These are phyloP conservation scores for Neltuma alba DNA, from an alignment of 306 rosid species.

Conservation along the genomic window DNA sequence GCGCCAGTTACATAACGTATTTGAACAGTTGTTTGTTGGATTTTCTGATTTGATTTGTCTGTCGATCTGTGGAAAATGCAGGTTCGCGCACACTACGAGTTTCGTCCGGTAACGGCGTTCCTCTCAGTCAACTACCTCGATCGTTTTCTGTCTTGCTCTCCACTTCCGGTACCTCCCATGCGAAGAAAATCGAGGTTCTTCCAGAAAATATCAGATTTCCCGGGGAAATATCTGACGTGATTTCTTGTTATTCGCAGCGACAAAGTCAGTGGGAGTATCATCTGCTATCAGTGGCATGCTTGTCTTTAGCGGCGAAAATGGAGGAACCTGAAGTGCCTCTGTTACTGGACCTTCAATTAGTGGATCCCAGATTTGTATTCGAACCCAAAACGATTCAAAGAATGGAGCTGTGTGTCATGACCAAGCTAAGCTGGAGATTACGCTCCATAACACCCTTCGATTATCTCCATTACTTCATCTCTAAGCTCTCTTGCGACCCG, in stretches of 20 bases:
- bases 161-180: conserved; percentile 50
- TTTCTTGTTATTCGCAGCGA: conserved; percentile 24
- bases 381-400: conserved; percentile 64
- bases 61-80: conserved; percentile 37
- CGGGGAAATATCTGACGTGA: not conserved
- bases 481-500: conserved; percentile 44
- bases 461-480: conserved; percentile 58
- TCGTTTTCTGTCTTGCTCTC: conserved; percentile 66
- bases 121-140: conserved; percentile 78
- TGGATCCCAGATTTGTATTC: conserved; percentile 56
- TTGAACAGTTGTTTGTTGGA: not conserved
- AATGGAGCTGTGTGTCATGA: conserved; percentile 73
- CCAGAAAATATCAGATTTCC: not conserved
- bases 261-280: conserved; percentile 62
- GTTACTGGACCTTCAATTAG: conserved; percentile 63
- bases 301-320: conserved; percentile 86
- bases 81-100: conserved; percentile 61
- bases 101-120: conserved; percentile 68
- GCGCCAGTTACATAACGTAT: not conserved
- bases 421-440: conserved; percentile 67
- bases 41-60: not conserved
- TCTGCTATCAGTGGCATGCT: conserved; percentile 76
- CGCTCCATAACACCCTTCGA: conserved; percentile 74
- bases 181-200: not conserved
- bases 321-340: conserved; percentile 63